These are phyloP conservation scores for Botrytis paeoniae DNA, from an alignment of 2,329 filamentous ascomycete species.

Conservation along the genomic window DNA sequence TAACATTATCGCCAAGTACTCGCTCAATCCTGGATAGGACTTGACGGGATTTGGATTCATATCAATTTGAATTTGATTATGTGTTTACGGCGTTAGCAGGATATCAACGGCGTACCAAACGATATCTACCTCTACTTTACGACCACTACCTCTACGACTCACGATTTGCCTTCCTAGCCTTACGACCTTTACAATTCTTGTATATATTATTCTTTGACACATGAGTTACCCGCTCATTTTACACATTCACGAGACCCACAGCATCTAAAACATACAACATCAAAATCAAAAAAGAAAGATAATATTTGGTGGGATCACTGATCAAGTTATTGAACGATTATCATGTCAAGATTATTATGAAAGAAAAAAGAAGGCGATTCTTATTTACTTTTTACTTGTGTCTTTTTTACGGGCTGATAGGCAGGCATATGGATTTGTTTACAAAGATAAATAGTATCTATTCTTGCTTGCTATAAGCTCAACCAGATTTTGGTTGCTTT, in stretches of 20 bases:
- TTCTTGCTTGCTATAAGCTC: slow-evolving; percentile 16
- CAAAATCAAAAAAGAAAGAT: slow-evolving; percentile 18
- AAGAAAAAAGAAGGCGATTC: slow-evolving; percentile 12
- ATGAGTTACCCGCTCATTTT: slow-evolving; percentile 23
- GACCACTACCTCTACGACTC: slow-evolving; percentile 21
- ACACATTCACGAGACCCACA: slow-evolving; percentile 34
- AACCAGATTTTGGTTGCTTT: slow-evolving; percentile 21
- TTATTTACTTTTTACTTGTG: slow-evolving; percentile 16
- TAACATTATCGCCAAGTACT: slow-evolving; percentile 24
- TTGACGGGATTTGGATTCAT: slow-evolving; percentile 33
- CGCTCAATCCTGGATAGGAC: slow-evolving; percentile 36
- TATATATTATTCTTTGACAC: slow-evolving; percentile 29
- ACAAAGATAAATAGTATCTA: slow-evolving; percentile 11
- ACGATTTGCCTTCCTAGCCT: slow-evolving; percentile 27
- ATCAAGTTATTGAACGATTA: slow-evolving; percentile 17
- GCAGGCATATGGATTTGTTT: slow-evolving; percentile 14
- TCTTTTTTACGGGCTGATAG: slow-evolving; percentile 12
- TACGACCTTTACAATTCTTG: slow-evolving; percentile 26
- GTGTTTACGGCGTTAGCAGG: slow-evolving; percentile 31
- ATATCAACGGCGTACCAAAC: slow-evolving; percentile 26
- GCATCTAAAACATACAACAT: slow-evolving; percentile 18
- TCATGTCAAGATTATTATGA: slow-evolving; percentile 22
- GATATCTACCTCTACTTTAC: slow-evolving; percentile 20
- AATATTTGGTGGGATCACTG: slow-evolving; percentile 12
- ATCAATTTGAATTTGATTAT: slow-evolving; percentile 27